Base-by-base conservation (phyloP, 1,139 yeast genomes). In the Hansenula sp. region DNA sequence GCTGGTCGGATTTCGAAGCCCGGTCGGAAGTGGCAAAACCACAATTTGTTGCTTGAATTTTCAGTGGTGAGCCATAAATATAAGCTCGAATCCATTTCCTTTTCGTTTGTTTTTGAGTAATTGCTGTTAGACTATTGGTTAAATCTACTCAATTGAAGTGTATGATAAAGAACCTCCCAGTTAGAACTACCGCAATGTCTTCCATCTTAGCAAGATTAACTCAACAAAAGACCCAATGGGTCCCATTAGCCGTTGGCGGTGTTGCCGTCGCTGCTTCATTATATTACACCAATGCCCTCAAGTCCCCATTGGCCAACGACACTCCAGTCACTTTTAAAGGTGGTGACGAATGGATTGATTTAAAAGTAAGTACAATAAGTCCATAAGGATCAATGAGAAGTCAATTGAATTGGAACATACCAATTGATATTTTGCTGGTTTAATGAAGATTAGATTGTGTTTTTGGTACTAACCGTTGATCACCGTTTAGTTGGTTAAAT, bases 331-430 rank as follows among this genome's bases (percentile, higher is more conserved):
- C 86, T 28, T 81, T 89, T 64, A 72, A 67, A 45, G 91, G 89
- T 52, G 87, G 81, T 50, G 78, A 76, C 55, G 74, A 79, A 54
- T 91, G 96, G 96, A 68, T 87, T 50, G 95, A 89, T 62, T 74
- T 91, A 63, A 85, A 86, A 38, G 46, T 63, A 24, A 27, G 34
- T 37, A 8, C 3, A 4, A 5, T 15, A n/a, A n/a, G n/a, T n/a
- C n/a, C n/a, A n/a, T n/a, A n/a, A n/a, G n/a, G n/a, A n/a, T n/a
- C n/a, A n/a, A n/a, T n/a, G n/a, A n/a, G 10, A 5, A 36, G 13
- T 15, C 19, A 28, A 28, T 29, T 13, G 29, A 36, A n/a, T n/a
- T n/a, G 17, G 9, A 9, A 15, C 10, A 30, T 21, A 21, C 9
- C 25, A 21, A 21, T 21, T 21, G 25, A 21, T 21, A 21, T 21